Conservation (phyloP, 2,329 filamentous ascomycete species). For the Beauveria sp. region DNA sequence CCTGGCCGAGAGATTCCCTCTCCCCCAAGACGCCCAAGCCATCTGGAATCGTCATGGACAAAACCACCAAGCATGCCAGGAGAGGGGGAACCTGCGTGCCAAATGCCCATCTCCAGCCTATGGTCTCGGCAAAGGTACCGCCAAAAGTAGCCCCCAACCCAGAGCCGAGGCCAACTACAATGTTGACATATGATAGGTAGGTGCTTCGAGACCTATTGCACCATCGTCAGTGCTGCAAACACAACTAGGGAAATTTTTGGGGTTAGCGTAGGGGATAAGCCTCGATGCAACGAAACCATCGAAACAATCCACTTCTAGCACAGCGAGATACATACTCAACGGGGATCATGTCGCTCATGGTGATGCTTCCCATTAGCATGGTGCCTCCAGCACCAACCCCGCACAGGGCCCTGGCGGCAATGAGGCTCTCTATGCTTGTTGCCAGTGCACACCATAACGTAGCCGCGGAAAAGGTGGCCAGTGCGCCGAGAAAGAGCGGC, state of each 20-base stretch:
- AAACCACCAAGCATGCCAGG: constrained; percentile 36
- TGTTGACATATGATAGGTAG: constrained; percentile 65
- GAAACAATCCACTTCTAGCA: not conserved
- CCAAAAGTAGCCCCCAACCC: constrained; percentile 61
- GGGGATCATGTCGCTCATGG: constrained; percentile 66
- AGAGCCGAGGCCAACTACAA: constrained; percentile 51
- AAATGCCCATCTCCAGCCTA: constrained; percentile 71
- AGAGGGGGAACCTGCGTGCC: constrained; percentile 51
- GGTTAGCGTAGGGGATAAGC: not conserved
- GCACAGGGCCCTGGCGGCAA: constrained; percentile 40
- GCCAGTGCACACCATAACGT: constrained; percentile 66
- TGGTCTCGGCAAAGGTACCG: constrained; percentile 58
- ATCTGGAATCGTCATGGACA: constrained; percentile 39
- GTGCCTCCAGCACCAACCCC: constrained; percentile 64
- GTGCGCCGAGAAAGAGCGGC: constrained; percentile 54
- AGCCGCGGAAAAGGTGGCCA: constrained; percentile 53
- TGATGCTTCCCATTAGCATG: constrained; percentile 61
- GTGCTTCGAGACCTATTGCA: constrained; percentile 44
- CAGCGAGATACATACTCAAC: constrained; percentile 46
- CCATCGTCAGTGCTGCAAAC: not conserved
- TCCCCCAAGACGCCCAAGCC: constrained; percentile 43
- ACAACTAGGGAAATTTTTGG: not conserved
- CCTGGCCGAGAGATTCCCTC: constrained; percentile 35
- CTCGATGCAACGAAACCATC: not conserved
- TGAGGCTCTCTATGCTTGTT: constrained; percentile 51